phyloP scores from a whole-genome alignment of 768 basidiomycete genomes.

The Kwoniella dendrophila region DNA sequence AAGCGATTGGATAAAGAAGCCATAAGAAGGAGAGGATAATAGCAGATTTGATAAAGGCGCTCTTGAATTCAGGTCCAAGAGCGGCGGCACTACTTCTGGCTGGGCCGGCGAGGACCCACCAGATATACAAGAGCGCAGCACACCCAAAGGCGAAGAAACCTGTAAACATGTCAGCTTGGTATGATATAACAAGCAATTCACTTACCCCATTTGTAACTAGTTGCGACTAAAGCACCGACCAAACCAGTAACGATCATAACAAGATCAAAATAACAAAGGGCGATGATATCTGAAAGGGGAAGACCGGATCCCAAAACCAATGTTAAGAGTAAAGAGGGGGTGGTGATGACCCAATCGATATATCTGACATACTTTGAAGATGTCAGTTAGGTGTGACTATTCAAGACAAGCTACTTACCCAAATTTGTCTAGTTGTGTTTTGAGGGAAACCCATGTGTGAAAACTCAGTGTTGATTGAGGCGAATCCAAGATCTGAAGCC shows the following conservation, averaged over 20 bases:
- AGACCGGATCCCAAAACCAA: conserved; percentile 61
- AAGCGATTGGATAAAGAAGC: conserved; percentile 64
- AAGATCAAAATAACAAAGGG: conserved; percentile 60
- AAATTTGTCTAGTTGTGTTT: conserved; percentile 51
- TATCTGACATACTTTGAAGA: conserved; percentile 32
- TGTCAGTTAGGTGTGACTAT: background rate
- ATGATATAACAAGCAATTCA: background rate
- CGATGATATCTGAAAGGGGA: conserved; percentile 61
- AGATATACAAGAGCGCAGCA: conserved; percentile 60
- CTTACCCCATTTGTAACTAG: conserved; percentile 60
- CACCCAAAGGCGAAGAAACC: conserved; percentile 61
- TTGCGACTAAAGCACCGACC: conserved; percentile 62
- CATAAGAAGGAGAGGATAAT: conserved; percentile 63
- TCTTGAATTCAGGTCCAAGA: conserved; percentile 47
- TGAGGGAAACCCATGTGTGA: conserved; percentile 58
- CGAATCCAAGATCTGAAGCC: conserved; percentile 64
- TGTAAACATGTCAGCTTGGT: background rate
- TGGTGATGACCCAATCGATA: conserved; percentile 63
- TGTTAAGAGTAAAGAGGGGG: conserved; percentile 61
- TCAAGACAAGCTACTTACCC: conserved; percentile 48
- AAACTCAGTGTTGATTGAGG: conserved; percentile 61
- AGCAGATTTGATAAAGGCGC: conserved; percentile 56
- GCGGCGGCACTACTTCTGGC: conserved; percentile 45
- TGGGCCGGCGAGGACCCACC: conserved; percentile 56
- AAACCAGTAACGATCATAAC: conserved; percentile 61